Conservation (phyloP, 495 filamentous ascomycete species). For the Neurospora discreta region DNA sequence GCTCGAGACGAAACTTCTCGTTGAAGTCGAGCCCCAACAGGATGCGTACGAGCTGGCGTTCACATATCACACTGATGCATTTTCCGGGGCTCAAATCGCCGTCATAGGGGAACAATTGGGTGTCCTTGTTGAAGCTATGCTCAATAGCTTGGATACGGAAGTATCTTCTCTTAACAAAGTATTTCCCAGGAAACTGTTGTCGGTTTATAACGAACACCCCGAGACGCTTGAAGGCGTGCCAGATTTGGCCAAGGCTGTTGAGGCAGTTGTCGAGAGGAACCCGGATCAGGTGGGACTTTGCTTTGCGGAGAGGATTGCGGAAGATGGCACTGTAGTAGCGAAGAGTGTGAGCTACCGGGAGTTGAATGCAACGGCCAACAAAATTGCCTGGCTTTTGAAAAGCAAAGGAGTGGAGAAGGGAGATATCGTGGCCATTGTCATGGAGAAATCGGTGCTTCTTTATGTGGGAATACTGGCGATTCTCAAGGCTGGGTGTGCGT, state of each 20-base stretch:
- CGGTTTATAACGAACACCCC: constrained; percentile 28
- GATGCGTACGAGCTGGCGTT: constrained; percentile 47
- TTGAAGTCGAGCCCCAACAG: constrained; percentile 56
- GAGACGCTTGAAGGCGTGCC: constrained; percentile 12
- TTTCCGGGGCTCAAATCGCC: constrained; percentile 35
- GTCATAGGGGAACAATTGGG: constrained; percentile 32
- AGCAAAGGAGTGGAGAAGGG: constrained; percentile 32
- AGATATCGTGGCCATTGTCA: constrained; percentile 52
- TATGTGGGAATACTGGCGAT: constrained; percentile 63
- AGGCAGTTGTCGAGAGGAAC: constrained; percentile 33
- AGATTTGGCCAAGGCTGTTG: constrained; percentile 41
- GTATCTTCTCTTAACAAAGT: constrained; percentile 17
- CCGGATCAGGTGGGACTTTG: constrained; percentile 48
- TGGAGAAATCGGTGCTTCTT: constrained; percentile 57
- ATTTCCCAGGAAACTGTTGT: constrained; percentile 36
- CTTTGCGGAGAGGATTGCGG: constrained; percentile 38
- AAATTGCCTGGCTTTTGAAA: constrained; percentile 48
- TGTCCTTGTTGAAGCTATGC: constrained; percentile 25
- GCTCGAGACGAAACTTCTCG: constrained; percentile 59
- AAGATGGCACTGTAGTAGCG: constrained; percentile 12
- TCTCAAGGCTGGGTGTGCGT: constrained; percentile 61
- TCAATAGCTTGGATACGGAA: constrained; percentile 22
- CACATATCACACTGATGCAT: constrained; percentile 28
- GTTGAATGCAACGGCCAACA: constrained; percentile 51
- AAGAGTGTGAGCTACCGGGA: constrained; percentile 47